Base-by-base conservation (phyloP, 257 asterid genomes). In the Orobanche coerulescens region DNA sequence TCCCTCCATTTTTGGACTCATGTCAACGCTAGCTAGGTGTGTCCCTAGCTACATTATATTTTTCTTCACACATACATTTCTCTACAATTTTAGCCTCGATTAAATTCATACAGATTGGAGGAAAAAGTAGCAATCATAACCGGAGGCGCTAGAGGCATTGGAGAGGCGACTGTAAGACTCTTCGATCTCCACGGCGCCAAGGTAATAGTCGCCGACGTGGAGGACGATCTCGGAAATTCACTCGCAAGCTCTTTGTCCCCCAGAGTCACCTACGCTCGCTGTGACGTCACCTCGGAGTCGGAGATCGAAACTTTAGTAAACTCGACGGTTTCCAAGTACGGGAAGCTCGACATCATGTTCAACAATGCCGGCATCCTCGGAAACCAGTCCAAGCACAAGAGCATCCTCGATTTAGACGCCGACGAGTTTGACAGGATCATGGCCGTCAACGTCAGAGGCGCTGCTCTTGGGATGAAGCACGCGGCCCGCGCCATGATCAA, bases 341-440 rank as follows among this genome's bases (percentile, higher is more conserved):
- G 96, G 0, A 66, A 36, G 55, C 73, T 89, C 0, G 96, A 89
- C 55, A 23, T 89, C 12, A 67, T 89, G 1, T 82, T 78, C 84
- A 89, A 79, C 87, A 86, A 89, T 61, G 95, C 96, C 6, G 96
- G 96, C 6, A 51, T 89, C 6, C 81, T 86, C 4, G 96, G 96
- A 2, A 52, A 75, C 67, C 96, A 85, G 64, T 62, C 86, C 14
- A 75, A 68, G 55, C 84, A 72, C 67, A 89, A 84, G 69, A 89
- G 89, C 84, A 84, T 89, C 15, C 76, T 77, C 25, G 78, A 86
- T 22, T 79, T 86, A 58, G 87, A 89, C 18, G 87, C 79, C 0
- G 87, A 26, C 1, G 95, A 89, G 64, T 86, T 89, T 16, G 95
- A 89, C 36, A 43, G 55, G 10, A 46, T 89, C 39, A 84, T 86